Base-by-base conservation (phyloP, 768 basidiomycete species). In the Kwoniella mangroviensis region DNA sequence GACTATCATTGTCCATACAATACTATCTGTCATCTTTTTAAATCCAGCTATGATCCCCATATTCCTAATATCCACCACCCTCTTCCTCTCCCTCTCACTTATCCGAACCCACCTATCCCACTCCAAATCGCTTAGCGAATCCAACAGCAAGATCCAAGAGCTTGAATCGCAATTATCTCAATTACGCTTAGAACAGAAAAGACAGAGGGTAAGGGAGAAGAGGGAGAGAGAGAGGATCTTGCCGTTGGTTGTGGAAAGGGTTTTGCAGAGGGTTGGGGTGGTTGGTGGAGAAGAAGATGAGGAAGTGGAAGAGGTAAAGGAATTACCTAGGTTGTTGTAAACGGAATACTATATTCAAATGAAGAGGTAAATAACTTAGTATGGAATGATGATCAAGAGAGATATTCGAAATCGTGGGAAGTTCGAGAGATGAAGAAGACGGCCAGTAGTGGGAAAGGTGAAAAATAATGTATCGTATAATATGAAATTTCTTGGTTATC, bases 31-130 rank as follows among this genome's bases (percentile, higher is more conserved):
- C n/a, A 63, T 43, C 13, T 22, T 9, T 12, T 28, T 17, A 11
- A 15, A n/a, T 19, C 19, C 45, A 81, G 79, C 79, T 40, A 81
- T 81, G 79, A 19, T 79, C 24, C 80, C 78, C 13, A 73, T 78
- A 58, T 70, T 79, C 21, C 67, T 81, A 52, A 73, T 78, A n/a
- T 76, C 79, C 15, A 72, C 74, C 4, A 81, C 81, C 22, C 61
- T 81, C 43, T 81, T 81, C 74, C 73, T 81, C 51, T 73, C 77
- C 63, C 76, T 83, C 49, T 75, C 79, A 22, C 73, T 83, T 15
- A 60, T 79, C 62, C 78, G 79, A 61, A 79, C 78, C n/a, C 79
- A 83, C 67, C 76, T 83, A 21, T 83, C 82, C 13, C 79, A 81
- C 64, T 70, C 73, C 22, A 70, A 60, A 21, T 75, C 74, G 51